phyloP scores from a whole-genome alignment of 306 rosid species.

The Clitoria ternatea region DNA sequence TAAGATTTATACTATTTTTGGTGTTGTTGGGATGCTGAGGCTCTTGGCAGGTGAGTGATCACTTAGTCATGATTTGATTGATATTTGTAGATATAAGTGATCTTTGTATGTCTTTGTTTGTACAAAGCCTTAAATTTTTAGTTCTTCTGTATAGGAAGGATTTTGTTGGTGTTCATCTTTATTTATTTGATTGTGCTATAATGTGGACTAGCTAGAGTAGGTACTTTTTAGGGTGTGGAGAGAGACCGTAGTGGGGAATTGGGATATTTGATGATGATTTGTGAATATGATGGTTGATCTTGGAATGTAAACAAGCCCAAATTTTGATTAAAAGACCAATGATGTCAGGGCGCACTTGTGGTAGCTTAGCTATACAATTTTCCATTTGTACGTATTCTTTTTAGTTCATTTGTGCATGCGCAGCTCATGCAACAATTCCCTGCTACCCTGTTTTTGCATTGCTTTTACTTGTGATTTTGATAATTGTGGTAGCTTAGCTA shows the following conservation, averaged over 20 bases:
- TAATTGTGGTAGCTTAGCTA: conserved; percentile 23
- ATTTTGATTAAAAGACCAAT: neutral
- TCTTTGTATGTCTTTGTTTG: neutral
- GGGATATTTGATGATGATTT: neutral
- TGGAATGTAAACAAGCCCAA: conserved; percentile 3
- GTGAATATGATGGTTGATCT: neutral
- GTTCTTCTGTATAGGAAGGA: neutral
- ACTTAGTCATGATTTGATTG: conserved; percentile 12
- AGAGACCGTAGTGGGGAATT: neutral
- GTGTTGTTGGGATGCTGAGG: conserved; percentile 83
- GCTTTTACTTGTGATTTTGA: conserved; percentile 12
- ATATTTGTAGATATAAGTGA: conserved; percentile 2
- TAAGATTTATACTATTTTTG: conserved; percentile 67
- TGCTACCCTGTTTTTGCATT: neutral
- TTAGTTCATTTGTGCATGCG: conserved; percentile 10
- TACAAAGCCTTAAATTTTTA: conserved; percentile 3
- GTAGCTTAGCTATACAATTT: conserved; percentile 21
- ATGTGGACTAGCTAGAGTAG: neutral
- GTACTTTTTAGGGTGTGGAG: neutral
- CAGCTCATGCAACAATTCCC: conserved; percentile 10
- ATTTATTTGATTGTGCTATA: conserved; percentile 6
- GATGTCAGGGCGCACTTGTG: neutral
- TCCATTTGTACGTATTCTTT: conserved; percentile 11
- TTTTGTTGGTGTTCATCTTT: conserved; percentile 4
- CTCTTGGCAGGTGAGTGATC: conserved; percentile 73